phyloP scores from a whole-genome alignment of 2,329 filamentous ascomycete species.

The Beauveria bassiana region DNA sequence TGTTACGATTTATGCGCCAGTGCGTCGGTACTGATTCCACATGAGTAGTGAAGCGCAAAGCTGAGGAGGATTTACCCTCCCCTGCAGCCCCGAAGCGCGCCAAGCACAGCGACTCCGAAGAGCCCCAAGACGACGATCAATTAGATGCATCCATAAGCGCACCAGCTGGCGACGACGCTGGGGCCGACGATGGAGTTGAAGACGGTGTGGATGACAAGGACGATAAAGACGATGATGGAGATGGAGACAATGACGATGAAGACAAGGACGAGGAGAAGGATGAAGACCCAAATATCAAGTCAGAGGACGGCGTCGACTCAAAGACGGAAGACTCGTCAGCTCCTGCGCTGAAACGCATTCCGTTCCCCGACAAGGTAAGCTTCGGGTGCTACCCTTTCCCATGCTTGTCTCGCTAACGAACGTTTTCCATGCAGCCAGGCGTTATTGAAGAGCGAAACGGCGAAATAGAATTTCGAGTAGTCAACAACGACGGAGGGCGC shows the following conservation, averaged over 20 bases:
- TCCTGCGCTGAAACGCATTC: slow-evolving; percentile 53
- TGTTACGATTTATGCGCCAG: background rate
- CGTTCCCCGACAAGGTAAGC: slow-evolving; percentile 79
- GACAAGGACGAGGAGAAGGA: slow-evolving; percentile 3
- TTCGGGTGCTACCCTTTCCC: background rate
- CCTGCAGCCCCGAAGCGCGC: slow-evolving; percentile 57
- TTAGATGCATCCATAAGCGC: background rate
- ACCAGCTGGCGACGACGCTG: background rate
- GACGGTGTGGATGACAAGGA: slow-evolving; percentile 1
- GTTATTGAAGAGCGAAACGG: slow-evolving; percentile 89
- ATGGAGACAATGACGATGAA: background rate
- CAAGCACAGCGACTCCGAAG: slow-evolving; percentile 40
- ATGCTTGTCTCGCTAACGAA: slow-evolving; percentile 7
- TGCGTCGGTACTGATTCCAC: slow-evolving; percentile 4
- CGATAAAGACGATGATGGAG: background rate
- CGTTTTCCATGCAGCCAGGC: slow-evolving; percentile 51
- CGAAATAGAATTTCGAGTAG: slow-evolving; percentile 93
- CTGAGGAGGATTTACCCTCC: slow-evolving; percentile 55
- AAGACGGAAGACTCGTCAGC: slow-evolving; percentile 36
- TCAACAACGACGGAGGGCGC: slow-evolving; percentile 87
- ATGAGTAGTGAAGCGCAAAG: slow-evolving; percentile 61
- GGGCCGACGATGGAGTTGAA: background rate
- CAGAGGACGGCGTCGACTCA: slow-evolving; percentile 8
- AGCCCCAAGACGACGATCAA: slow-evolving; percentile 3
- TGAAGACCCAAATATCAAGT: background rate